Evolutionary conservation across 2,329 filamentous ascomycete species (phyloP).

Genomic region (Colletotrichum tofieldiae): DNA sequence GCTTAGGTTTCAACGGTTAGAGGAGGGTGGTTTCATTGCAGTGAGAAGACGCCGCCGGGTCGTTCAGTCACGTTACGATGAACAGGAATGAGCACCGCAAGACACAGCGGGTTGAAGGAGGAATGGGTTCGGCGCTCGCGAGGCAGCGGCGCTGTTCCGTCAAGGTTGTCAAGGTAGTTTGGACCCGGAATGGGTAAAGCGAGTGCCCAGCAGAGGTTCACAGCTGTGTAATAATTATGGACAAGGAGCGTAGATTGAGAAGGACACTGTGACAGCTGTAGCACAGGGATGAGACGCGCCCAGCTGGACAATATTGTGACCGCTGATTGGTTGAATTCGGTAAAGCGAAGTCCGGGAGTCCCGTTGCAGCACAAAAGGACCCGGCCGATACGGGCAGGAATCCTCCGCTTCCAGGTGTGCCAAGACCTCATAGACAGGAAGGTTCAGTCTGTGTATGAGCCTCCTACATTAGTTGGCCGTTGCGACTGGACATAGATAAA

Average conservation of each 20-base stretch:
- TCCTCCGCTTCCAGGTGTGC: conserved; percentile 8
- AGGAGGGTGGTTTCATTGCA: conserved; percentile 14
- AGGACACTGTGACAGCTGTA: conserved; percentile 39
- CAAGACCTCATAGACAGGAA: not conserved
- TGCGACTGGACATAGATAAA: not conserved
- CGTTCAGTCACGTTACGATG: conserved; percentile 32
- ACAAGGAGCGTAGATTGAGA: conserved; percentile 6
- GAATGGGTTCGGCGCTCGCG: conserved; percentile 3
- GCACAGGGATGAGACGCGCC: conserved; percentile 32
- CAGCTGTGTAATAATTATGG: conserved; percentile 26
- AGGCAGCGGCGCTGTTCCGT: conserved; percentile 27
- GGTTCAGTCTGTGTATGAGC: no score
- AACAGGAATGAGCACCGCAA: not conserved
- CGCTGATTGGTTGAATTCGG: conserved; percentile 28
- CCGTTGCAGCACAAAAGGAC: conserved; percentile 14
- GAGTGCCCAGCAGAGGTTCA: conserved; percentile 19
- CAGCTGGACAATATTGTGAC: conserved; percentile 8
- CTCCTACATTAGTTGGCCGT: not conserved
- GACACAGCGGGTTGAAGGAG: conserved; percentile 9
- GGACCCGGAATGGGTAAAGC: conserved; percentile 31
- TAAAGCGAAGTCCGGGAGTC: conserved; percentile 6
- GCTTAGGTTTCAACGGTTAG: not conserved
- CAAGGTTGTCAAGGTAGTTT: conserved; percentile 25
- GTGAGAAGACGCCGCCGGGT: not conserved
- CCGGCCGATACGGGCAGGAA: conserved; percentile 17